These are phyloP conservation scores for Phialocephala sp. DNA, from an alignment of 2,329 filamentous ascomycete genomes.

Conservation along the genomic window DNA sequence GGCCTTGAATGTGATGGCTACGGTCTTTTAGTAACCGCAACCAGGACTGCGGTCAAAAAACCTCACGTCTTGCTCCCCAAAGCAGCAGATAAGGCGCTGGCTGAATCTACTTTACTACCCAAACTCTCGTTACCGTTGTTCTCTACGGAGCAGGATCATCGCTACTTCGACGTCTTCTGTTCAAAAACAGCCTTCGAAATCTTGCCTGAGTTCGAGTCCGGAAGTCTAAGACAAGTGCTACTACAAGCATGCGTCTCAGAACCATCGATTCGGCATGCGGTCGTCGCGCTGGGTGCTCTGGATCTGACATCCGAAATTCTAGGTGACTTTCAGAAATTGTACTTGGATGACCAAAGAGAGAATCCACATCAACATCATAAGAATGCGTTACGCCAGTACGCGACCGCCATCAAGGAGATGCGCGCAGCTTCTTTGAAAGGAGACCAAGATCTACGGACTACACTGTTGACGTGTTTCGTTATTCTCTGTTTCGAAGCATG, in stretches of 20 bases:
- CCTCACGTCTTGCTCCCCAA: conserved; percentile 7
- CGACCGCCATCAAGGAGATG: conserved; percentile 28
- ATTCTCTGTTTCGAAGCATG: conserved; percentile 65
- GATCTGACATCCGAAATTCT: conserved; percentile 26
- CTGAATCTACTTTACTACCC: not conserved
- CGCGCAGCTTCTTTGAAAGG: conserved; percentile 13
- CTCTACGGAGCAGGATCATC: conserved; percentile 22
- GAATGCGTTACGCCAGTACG: conserved; percentile 28
- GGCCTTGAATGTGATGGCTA: conserved; percentile 36
- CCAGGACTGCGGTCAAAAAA: conserved; percentile 1
- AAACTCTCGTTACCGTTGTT: conserved; percentile 20
- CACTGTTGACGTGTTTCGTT: conserved; percentile 32
- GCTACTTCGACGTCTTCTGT: conserved; percentile 32
- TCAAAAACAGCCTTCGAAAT: conserved; percentile 29
- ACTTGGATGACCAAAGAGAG: conserved; percentile 10
- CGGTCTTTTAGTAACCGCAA: not conserved
- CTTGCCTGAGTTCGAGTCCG: conserved; percentile 23
- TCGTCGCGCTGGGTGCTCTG: conserved; percentile 32
- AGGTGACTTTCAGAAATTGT: conserved; percentile 4
- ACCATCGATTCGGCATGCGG: conserved; percentile 31
- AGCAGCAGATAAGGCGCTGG: not conserved
- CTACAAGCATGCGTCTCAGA: conserved; percentile 28
- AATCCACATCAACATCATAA: conserved; percentile 26
- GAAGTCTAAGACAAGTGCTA: conserved; percentile 22
- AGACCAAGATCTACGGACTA: conserved; percentile 18